Conservation (phyloP, 116 monocot genomes). For the Iris pallida region DNA sequence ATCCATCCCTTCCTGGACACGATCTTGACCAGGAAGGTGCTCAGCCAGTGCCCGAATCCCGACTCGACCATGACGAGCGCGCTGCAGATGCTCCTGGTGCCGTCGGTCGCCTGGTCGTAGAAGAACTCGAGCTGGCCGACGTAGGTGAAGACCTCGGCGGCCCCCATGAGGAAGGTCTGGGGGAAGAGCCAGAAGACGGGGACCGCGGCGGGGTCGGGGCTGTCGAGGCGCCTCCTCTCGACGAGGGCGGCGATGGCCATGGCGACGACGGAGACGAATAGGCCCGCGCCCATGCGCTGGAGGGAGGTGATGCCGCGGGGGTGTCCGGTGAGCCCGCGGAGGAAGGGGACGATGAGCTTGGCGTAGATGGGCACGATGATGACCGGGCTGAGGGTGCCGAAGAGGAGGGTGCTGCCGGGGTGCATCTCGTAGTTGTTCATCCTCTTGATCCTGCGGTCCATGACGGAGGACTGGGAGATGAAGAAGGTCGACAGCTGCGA, state of each 20-base stretch:
- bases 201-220: background rate
- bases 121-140: conserved; percentile 51
- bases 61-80: conserved; percentile 22
- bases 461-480: conserved; percentile 22
- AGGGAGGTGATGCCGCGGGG: conserved; percentile 31
- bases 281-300: conserved; percentile 39
- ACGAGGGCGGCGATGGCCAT: conserved; percentile 21
- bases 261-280: conserved; percentile 23
- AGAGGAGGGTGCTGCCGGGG: conserved; percentile 20
- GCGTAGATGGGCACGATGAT: conserved; percentile 29
- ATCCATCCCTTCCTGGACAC: conserved; percentile 27
- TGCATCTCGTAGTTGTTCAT: conserved; percentile 18
- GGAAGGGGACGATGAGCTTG: conserved; percentile 12
- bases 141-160: conserved; percentile 32
- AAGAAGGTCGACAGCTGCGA: conserved; percentile 35
- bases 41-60: conserved; percentile 29
- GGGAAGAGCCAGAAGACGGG: conserved; percentile 38
- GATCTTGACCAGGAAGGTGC: conserved; percentile 18
- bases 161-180: conserved; percentile 36
- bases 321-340: conserved; percentile 27
- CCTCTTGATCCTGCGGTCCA: conserved; percentile 20
- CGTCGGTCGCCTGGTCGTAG: conserved; percentile 40
- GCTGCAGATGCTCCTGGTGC: conserved; percentile 35
- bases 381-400: conserved; percentile 19
- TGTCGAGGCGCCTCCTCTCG: conserved; percentile 15